Base-by-base conservation (phyloP, 768 basidiomycete genomes). In the Trametes punicea region DNA sequence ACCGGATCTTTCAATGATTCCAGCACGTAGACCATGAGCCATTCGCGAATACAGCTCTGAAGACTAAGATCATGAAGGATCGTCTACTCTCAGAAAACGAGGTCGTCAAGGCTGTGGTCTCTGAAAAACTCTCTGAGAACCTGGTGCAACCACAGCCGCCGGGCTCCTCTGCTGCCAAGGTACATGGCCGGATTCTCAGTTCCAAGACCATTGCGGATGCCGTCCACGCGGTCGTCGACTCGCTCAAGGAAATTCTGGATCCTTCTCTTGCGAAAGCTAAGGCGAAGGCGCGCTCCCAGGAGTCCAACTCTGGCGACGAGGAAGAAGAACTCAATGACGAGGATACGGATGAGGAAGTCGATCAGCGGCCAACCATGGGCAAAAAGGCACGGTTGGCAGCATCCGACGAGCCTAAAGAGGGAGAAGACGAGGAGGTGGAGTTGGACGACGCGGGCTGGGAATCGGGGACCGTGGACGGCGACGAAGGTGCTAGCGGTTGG, bases 21-120 rank as follows among this genome's bases (percentile, higher is more conserved):
- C 38, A 49, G 56, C 21, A 39, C 18, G 26, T 64, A 93, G 76
- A 82, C 62, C 75, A 80, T 41, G 82, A 87, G 55, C 68, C 73
- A 0, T 72, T 92, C 25, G 85, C 84, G 8, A 76, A 73, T 45
- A 78, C 81, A 11, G 88, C 89, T n/a, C 74, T 93, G 29, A 75
- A 73, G 62, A 79, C 81, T 4, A 93, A 88, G 71, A 67, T 95
- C 31, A 80, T 80, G 45, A 95, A 94, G 69, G 86, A 91, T 67
- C 80, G 76, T 51, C 56, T 73, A 2, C 72, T 94, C 13, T 78
- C 75, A 23, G 70, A 71, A 13, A 77, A 85, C 60, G 69, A 74
- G n/a, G 66, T 73, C 23, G 62, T 87, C 34, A 74, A 74, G 50
- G 63, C 69, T 2, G 78, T 78, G 9, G 62, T 88, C 18, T 65